These are phyloP conservation scores for Cladosporium cucumerinum DNA, from an alignment of 2,329 filamentous ascomycete species.

Conservation along the genomic window DNA sequence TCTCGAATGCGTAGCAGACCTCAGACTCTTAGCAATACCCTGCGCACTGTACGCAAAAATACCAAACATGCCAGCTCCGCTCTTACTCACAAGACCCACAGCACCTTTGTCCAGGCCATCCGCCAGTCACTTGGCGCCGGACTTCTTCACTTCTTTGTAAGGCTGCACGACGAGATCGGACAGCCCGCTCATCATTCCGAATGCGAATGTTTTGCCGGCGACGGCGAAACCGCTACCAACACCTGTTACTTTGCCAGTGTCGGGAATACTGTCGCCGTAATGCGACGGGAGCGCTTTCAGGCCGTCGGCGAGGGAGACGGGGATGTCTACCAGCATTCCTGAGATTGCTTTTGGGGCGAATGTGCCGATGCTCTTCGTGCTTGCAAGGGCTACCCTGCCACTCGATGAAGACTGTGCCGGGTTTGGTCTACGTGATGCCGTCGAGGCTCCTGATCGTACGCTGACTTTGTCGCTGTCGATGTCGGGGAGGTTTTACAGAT, in stretches of 20 bases:
- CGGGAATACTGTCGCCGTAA: conserved; percentile 2
- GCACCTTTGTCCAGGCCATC: conserved; percentile 78
- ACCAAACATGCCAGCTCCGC: conserved; percentile 58
- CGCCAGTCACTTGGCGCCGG: conserved; percentile 61
- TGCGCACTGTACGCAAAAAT: conserved; percentile 71
- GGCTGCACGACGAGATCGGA: conserved; percentile 40
- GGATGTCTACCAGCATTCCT: conserved; percentile 71
- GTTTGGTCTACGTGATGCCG: conserved; percentile 59
- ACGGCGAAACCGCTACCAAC: neutral
- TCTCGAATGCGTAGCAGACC: conserved; percentile 27
- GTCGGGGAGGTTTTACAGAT: neutral
- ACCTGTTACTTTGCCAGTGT: conserved; percentile 40
- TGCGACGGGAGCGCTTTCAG: conserved; percentile 6
- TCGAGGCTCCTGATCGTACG: neutral
- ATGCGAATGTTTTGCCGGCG: neutral
- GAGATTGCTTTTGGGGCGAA: conserved; percentile 25
- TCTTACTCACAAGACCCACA: conserved; percentile 71
- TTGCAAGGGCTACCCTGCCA: conserved; percentile 66
- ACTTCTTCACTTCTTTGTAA: conserved; percentile 59
- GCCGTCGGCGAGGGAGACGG: conserved; percentile 74
- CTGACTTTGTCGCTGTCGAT: neutral
- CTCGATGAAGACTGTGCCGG: conserved; percentile 60
- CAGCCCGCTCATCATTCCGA: neutral
- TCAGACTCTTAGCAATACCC: conserved; percentile 69
- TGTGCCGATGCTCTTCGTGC: conserved; percentile 60